Evolutionary conservation across 306 rosid species (phyloP), one percentile per base, ranked within the genome.

Genomic region (Vicia sativa): DNA sequence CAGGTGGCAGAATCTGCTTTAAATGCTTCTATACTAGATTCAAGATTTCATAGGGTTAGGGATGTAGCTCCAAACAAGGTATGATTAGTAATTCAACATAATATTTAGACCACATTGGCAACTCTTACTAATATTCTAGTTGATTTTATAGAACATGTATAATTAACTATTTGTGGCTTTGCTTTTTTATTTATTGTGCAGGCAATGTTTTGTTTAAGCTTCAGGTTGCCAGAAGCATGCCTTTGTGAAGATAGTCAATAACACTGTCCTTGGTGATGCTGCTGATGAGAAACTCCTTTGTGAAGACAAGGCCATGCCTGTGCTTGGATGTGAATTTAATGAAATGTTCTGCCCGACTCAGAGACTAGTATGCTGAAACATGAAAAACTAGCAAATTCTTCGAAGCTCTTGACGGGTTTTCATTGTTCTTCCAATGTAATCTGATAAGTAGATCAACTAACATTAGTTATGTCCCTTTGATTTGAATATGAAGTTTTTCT

Each of bases 41-140:
- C 95, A 16, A 66, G 16, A 68, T 93, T 93, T 79, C 91, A 86
- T 43, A 79, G 86, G 81, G 98, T 93, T 70, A 86, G 99, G 81
- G 96, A 88, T 72, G 97, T 90, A 56, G 97, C 97, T 80, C 98
- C 97, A 46, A 90, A 90, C 85, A 93, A 93, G 98, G 98, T 90
- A 70, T 49, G 60, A 65, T 39, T 50, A 31, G 43, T 34, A 49
- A 34, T 56, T 63, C 65, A 26, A 37, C 57, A 69, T 66, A 57
- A 39, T 12, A 4, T 64, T 12, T 37, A n/a, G 35, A 41, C 41
- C 35, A 46, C 31, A 23, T 35, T 21, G 39, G 19, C 54, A 9
- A 35, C 35, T 45, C 26, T 3, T 11, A 12, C 11, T 1, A 37
- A 25, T 44, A 19, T 66, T 62, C 35, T 31, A 60, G 74, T 78